These are phyloP conservation scores for Pachyrhizus erosus DNA, from an alignment of 306 rosid species.

Conservation along the genomic window DNA sequence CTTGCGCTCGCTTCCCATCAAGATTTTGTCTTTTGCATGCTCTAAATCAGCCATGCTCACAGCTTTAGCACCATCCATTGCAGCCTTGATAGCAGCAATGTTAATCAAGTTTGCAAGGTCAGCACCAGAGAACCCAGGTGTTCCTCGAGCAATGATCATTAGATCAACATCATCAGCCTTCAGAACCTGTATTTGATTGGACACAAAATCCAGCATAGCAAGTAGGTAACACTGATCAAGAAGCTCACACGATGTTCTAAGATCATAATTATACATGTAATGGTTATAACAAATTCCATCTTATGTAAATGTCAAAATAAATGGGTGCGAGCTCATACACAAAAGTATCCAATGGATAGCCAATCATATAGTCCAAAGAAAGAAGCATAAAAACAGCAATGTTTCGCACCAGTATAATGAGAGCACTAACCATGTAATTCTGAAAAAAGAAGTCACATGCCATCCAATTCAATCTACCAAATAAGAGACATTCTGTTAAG, in stretches of 20 bases:
- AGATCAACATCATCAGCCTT: conserved; percentile 84
- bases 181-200: conserved; percentile 58
- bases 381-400: background rate
- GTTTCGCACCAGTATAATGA: background rate
- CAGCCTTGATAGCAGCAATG: conserved; percentile 86
- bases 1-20: conserved; percentile 92
- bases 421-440: background rate
- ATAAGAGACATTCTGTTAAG: background rate
- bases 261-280: background rate
- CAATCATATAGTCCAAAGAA: background rate
- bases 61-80: conserved; percentile 93
- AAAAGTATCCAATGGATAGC: conserved; percentile 3
- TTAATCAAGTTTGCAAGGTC: conserved; percentile 88
- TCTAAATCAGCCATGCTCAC: conserved; percentile 84
- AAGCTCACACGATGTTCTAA: background rate
- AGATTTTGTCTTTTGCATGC: conserved; percentile 78
- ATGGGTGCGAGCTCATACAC: background rate
- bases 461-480: conserved; percentile 28
- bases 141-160: conserved; percentile 81
- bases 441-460: background rate
- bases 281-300: background rate
- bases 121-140: conserved; percentile 91
- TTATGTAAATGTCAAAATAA: background rate
- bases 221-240: background rate
- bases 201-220: background rate